Evolutionary conservation across 2,329 filamentous ascomycete species (phyloP).

Genomic region (Thelonectria olida): DNA sequence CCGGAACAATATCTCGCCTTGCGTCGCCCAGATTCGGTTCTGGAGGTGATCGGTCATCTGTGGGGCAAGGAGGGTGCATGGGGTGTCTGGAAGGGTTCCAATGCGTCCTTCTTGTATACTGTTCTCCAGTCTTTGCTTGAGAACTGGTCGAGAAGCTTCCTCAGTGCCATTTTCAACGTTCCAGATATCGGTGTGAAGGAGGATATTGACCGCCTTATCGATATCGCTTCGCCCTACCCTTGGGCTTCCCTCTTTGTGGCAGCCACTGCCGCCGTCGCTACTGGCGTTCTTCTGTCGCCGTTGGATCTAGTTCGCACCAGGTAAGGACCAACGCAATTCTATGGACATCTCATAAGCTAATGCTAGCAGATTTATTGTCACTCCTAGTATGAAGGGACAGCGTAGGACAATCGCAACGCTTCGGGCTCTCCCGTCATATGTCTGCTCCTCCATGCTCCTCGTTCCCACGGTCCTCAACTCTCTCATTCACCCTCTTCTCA

Average conservation of each 20-base stretch:
- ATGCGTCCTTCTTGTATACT: conserved; percentile 91
- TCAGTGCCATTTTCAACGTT: conserved; percentile 91
- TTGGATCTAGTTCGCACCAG: conserved; percentile 88
- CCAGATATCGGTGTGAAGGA: conserved; percentile 83
- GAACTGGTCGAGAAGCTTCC: conserved; percentile 88
- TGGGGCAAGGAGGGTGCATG: conserved; percentile 91
- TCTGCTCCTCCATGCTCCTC: conserved; percentile 75
- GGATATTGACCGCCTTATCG: conserved; percentile 78
- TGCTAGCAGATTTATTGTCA: conserved; percentile 77
- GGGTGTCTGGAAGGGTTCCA: conserved; percentile 95
- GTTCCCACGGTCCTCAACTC: conserved; percentile 89
- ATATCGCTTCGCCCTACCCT: conserved; percentile 81
- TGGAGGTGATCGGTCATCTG: conserved; percentile 86
- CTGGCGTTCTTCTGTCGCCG: conserved; percentile 84
- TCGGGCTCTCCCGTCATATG: conserved; percentile 79
- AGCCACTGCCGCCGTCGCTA: conserved; percentile 70
- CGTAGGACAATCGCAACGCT: conserved; percentile 83
- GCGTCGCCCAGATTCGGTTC: conserved; percentile 79
- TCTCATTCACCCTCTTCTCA: conserved; percentile 83
- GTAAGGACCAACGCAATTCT: conserved; percentile 50
- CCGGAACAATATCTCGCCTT: conserved; percentile 72
- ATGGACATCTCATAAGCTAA: conserved; percentile 38
- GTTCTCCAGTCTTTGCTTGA: conserved; percentile 88
- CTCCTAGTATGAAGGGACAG: conserved; percentile 77
- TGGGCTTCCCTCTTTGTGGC: conserved; percentile 82